Evolutionary conservation across 2,329 filamentous ascomycete genomes (phyloP), one percentile per base, ranked within the genome.

Genomic region (Aspergillus udagawae): DNA sequence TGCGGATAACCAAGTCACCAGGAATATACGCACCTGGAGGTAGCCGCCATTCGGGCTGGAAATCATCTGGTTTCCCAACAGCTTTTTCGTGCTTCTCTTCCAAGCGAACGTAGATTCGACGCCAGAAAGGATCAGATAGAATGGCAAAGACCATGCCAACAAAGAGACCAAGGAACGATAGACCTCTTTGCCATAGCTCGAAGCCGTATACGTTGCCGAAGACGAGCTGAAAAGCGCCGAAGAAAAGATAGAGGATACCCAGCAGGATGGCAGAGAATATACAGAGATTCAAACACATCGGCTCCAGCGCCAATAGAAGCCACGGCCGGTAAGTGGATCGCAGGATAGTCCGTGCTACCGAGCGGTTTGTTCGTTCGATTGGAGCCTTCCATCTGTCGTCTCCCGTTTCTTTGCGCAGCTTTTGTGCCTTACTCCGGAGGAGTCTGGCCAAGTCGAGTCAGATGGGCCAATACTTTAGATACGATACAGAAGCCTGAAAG

Each of bases 161-260:
- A 47, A 78, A 68, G n/a, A 80, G 65, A 23, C 79, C 78, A 49
- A 94, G 67, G 73, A 96, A 96, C 14, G 86, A 82, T 56, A 94
- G 76, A n/a, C 92, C 92, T 10, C 84, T 80, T 73, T 96, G 89
- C 80, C 88, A 94, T 10, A 91, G 78, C 53, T 84, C 85, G 77
- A 96, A 92, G 21, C 83, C 86, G 70, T 95, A 88, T 49, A 89
- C 86, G 48, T 81, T 83, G 27, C 80, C 72, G 68, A 96, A 96
- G 17, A 96, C 86, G 48, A 95, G 78, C 4, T 88, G 84, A 67
- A 96, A 96, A 0, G 92, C 91, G 21, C 91, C 91, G 71, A 96
- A 95, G 78, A 95, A 96, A 42, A 96, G 84, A 70, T 96, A 96
- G 2, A 96, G 77, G 48, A 96, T 88, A 4, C 92, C 92, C 7